These are phyloP conservation scores for Mucor racemosus DNA, from an alignment of 371 early-diverging fungal genomes.

Conservation along the genomic window DNA sequence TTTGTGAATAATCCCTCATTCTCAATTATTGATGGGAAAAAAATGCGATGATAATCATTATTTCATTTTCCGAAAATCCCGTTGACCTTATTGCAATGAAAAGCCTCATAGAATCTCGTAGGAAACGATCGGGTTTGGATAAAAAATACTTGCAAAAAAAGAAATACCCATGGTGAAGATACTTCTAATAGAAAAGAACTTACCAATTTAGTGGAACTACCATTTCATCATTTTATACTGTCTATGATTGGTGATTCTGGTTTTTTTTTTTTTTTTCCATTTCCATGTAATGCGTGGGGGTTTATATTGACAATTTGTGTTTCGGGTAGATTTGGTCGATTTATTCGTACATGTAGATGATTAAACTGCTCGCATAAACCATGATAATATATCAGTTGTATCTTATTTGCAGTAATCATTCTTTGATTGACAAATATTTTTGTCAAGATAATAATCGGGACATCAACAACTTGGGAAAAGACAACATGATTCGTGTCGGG, in stretches of 20 bases:
- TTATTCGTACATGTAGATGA: background rate
- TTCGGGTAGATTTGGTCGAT: background rate
- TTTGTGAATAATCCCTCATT: too few species aligned
- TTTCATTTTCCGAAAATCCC: too few species aligned
- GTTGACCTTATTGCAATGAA: too few species aligned
- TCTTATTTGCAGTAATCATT: background rate
- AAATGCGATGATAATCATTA: too few species aligned
- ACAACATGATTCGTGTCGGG: background rate
- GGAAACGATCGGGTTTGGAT: too few species aligned
- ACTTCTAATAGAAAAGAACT: background rate
- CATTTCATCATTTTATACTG: background rate
- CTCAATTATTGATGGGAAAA: too few species aligned
- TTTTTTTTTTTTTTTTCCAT: background rate
- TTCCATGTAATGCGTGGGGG: background rate
- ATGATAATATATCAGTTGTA: background rate
- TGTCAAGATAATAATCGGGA: background rate
- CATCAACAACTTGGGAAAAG: background rate
- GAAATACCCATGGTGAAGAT: background rate
- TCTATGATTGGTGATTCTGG: background rate
- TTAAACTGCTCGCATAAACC: background rate
- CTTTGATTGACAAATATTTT: background rate
- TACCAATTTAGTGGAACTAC: background rate
- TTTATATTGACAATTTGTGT: background rate
- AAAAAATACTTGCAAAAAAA: background rate
- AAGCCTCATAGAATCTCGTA: too few species aligned